Conservation (phyloP, 805 yeast species). For the Tetrapisispora fleetii region DNA sequence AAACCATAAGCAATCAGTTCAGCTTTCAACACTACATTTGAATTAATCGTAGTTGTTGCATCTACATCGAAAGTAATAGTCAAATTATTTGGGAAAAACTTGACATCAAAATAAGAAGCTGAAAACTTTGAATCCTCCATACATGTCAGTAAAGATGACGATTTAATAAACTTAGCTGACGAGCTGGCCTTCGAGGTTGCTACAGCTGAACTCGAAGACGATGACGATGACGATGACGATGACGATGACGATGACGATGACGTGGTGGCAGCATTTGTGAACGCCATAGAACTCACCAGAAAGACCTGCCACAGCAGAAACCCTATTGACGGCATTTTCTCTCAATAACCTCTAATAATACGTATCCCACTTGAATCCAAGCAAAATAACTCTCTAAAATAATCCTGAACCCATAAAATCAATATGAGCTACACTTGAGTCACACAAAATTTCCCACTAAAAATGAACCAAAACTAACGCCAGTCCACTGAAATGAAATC, state of each 20-base stretch:
- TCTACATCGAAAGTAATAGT: constrained; percentile 58
- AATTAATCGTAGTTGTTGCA: constrained; percentile 71
- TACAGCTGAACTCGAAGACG: neutral
- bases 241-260: neutral
- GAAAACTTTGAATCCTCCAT: constrained; percentile 84
- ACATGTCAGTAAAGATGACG: constrained; percentile 78
- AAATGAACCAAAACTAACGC: no score
- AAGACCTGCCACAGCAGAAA: neutral
- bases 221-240: neutral
- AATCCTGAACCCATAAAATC: no score
- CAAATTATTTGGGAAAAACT: constrained; percentile 54
- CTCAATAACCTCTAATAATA: neutral
- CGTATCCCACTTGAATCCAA: no score
- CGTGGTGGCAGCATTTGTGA: neutral
- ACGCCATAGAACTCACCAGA: neutral
- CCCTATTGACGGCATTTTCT: neutral
- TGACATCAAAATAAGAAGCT: constrained; percentile 73
- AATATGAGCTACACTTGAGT: no score
- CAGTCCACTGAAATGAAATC: no score
- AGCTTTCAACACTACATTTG: constrained; percentile 56
- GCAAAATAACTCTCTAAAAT: neutral
- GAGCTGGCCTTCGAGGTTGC: neutral
- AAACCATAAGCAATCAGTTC: constrained; percentile 76
- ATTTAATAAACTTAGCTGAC: constrained; percentile 26
- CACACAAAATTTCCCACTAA: no score